Evolutionary conservation across 495 filamentous ascomycete species (phyloP), one percentile per base, ranked within the genome.

Genomic region (Extremus antarcticus): DNA sequence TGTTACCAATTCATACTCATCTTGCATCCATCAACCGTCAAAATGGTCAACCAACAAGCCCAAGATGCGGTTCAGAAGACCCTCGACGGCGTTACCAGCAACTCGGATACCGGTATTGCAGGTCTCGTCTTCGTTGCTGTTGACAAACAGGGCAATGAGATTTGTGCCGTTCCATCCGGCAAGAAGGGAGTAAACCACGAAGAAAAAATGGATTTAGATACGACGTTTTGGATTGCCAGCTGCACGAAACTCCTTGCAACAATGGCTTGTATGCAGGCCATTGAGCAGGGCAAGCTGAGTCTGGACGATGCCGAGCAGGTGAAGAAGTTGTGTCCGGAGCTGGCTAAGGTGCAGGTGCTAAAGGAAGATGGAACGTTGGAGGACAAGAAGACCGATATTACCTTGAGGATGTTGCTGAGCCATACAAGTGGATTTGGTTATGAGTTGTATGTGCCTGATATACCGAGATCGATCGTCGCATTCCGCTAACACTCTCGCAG

Each of bases 181-280:
- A 70, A 68, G 32, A 65, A 63, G 13, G 76, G 75, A 4, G 39
- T 67, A 2, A 67, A 65, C 0, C 63, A 56, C 21, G 51, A 64
- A 0, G 67, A 71, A 11, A 68, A 72, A 22, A 77, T 82, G 75
- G 72, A 66, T 1, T 50, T 76, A 7, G 78, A 81, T 17, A 75
- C 53, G 13, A 57, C 78, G 17, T 81, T 78, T 58, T 83, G 74
- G 77, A 77, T 60, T 24, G 53, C 50, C 0, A 47, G 46, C n/a
- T 60, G 76, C 60, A 82, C 80, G 0, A 83, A 82, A 57, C 62
- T 80, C 65, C 59, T 81, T 7, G 65, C 64, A 1, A 74, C 71
- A 0, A 71, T 85, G 51, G 79, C 79, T 0, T 75, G 70, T 54
- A 81, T 84, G 80, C 80, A 85, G 57, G 70, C 80, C 0, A 75